phyloP scores from a whole-genome alignment of 1,284 basidiomycete genomes.

The Hypsizygus ulmarius region DNA sequence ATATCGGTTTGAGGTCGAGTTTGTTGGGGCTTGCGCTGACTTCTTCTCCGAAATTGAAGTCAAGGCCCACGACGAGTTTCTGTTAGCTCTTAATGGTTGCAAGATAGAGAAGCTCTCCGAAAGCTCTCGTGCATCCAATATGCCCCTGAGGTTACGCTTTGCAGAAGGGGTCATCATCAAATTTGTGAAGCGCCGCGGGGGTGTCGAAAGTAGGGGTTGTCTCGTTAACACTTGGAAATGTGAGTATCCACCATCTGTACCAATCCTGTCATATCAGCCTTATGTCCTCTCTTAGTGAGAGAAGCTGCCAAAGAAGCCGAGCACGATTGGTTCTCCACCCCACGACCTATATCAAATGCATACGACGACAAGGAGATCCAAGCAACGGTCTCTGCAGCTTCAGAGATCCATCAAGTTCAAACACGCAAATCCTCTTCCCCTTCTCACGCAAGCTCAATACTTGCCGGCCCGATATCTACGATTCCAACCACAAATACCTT shows the following conservation, averaged over 20 bases:
- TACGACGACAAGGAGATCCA: background rate
- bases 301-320: constrained; percentile 5
- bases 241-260: constrained; percentile 24
- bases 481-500: too few relatives aligned
- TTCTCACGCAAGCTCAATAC: too few relatives aligned
- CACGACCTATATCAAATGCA: background rate
- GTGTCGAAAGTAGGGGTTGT: constrained; percentile 8
- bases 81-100: constrained; percentile 44
- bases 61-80: constrained; percentile 36
- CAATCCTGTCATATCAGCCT: background rate
- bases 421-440: too few relatives aligned
- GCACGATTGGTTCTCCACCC: constrained; percentile 25
- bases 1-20: constrained; percentile 36
- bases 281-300: constrained; percentile 3
- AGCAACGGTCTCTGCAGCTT: background rate
- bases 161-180: constrained; percentile 38
- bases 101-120: constrained; percentile 23
- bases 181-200: constrained; percentile 26
- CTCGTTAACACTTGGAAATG: constrained; percentile 41
- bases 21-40: constrained; percentile 31
- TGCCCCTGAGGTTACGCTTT: constrained; percentile 38
- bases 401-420: background rate
- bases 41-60: constrained; percentile 32
- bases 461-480: too few relatives aligned
- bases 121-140: constrained; percentile 27